Base-by-base conservation (phyloP, 1,284 basidiomycete genomes). In the Trichosporon faecale region DNA sequence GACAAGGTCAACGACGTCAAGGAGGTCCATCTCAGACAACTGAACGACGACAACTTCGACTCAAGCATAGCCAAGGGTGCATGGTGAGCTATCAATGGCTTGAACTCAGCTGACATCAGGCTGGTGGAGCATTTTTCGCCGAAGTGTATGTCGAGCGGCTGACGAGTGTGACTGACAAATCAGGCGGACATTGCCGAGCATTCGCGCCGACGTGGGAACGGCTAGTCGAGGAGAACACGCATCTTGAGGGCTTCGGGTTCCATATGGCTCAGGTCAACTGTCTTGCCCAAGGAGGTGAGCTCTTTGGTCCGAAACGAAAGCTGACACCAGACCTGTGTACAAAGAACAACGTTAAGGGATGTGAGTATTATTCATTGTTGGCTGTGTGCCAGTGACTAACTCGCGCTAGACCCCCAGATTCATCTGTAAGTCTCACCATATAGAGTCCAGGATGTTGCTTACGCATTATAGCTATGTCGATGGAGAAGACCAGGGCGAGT, bases 261-360 rank as follows among this genome's bases (percentile, higher is more conserved):
- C 87, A 88, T 68, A 86, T 95, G 70, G 93, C 91, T 0, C 94
- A 94, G 79, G 90, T 97, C 57, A 90, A 96, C 82, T 97, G 95
- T 79, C 86, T 89, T 0, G 86, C 90, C 3, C 86, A 93, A 79
- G 93, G 93, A 77, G 94, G 93, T 91, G 72, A 73, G 90, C 84
- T 49, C 11, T 11, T 21, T 37, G 11, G 14, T 3, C 29, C 65
- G n/a, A 60, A 25, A n/a, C n/a, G n/a, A 37, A 12, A 16, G 60
- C 63, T 66, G 37, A 68, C 21, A 9, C 7, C 74, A 95, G 94
- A 96, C 79, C 85, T 96, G 5, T 97, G 94, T 80, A 84, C 86
- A 65, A 85, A 86, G 21, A 89, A 94, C 74, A 84, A 85, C 23
- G 85, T 96, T 76, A 86, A 85, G 23, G 90, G 89, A 68, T 96